Evolutionary conservation across 2,329 filamentous ascomycete species (phyloP), one percentile per base, ranked within the genome.

Genomic region (Cyphellophora europaea): DNA sequence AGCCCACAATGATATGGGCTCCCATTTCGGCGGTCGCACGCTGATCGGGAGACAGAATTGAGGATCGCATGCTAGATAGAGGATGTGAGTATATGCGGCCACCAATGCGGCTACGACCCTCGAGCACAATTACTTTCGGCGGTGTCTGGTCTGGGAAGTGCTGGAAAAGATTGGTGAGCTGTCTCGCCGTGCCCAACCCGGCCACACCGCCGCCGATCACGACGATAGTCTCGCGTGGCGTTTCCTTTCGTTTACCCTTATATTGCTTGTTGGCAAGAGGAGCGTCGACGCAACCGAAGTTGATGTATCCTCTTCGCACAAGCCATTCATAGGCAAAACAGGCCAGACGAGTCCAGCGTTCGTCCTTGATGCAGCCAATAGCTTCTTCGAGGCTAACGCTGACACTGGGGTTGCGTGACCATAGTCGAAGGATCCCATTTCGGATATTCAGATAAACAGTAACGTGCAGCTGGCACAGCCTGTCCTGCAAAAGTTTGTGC

Each of bases 1-100:
- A 98, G 0, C 91, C 91, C 19, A 93, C 95, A 42, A 98, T 87
- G 41, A 98, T 96, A 70, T 98, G 94, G 36, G 89, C 91, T 17
- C 91, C 91, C 79, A 95, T 93, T 57, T 98, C 91, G 19, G 86
- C 91, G 13, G 88, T 96, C 52, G 81, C 82, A 33, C 61, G 72
- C 56, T 70, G 74, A 59, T 67, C 54, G 46, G 66, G 50, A 54
- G 67, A 61, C 53, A 76, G 48, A 45, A 62, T 59, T 52, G 66
- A 53, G 37, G 66, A 58, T 56, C 72, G 57, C 65, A 81, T 63
- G 64, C 77, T 69, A 66, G 63, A 65, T 41, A 79, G 57, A 30
- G 73, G 74, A 53, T 80, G 86, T 35, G 91, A 98, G 59, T 95
- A 96, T 13, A 98, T 86, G 47, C 91, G 77, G 27, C 91, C 91